phyloP scores from a whole-genome alignment of 78 protist species.

The Dictyostelium brefeldianum region DNA sequence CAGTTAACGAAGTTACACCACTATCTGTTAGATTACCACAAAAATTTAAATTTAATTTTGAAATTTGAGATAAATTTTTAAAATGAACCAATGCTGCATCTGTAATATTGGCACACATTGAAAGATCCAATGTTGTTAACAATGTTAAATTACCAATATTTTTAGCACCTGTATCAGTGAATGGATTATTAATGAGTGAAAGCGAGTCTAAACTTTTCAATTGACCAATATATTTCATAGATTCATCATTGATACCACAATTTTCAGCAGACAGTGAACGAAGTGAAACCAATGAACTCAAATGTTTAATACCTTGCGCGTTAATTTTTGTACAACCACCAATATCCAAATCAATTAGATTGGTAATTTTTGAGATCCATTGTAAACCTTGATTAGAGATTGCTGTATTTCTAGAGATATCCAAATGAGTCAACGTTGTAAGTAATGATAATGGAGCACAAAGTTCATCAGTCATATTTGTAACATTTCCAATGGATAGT shows the following conservation, averaged over 20 bases:
- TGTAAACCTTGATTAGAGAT: slow-evolving; percentile 12
- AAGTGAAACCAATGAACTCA: neutral
- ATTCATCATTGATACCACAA: slow-evolving; percentile 34
- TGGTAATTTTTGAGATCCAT: neutral
- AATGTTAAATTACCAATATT: slow-evolving; percentile 27
- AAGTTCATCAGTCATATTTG: neutral
- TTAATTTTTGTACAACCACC: slow-evolving; percentile 7
- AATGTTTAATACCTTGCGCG: neutral
- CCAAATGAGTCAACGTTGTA: slow-evolving; percentile 22
- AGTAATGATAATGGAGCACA: slow-evolving; percentile 9
- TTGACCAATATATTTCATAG: slow-evolving; percentile 33
- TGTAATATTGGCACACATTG: slow-evolving; percentile 63
- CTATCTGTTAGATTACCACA: slow-evolving; percentile 43
- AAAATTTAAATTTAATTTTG: slow-evolving; percentile 73
- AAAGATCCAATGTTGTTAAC: slow-evolving; percentile 42
- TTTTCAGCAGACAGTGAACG: slow-evolving; percentile 19
- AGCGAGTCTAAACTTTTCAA: slow-evolving; percentile 24
- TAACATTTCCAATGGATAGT: neutral
- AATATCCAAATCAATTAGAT: slow-evolving; percentile 36
- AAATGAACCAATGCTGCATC: slow-evolving; percentile 41
- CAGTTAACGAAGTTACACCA: slow-evolving; percentile 51
- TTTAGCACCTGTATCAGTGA: slow-evolving; percentile 55
- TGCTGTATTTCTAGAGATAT: slow-evolving; percentile 15
- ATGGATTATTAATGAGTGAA: slow-evolving; percentile 47
- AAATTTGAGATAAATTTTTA: slow-evolving; percentile 40